Evolutionary conservation across 2,329 filamentous ascomycete genomes (phyloP).

Genomic region (Aspergillus melleus): DNA sequence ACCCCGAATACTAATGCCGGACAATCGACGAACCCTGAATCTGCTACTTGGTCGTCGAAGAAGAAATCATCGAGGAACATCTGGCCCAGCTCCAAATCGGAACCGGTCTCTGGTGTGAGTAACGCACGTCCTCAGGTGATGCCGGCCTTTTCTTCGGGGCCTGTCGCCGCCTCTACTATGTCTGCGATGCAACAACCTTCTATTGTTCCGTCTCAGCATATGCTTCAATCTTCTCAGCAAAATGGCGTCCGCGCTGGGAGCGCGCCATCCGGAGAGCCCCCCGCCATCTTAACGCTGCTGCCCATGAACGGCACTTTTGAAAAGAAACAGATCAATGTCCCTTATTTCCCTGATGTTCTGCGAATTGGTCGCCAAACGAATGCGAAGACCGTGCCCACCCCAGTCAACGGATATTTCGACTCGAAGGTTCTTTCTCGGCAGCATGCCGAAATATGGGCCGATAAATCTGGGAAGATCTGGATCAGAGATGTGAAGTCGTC

Average conservation of each 20-base stretch:
- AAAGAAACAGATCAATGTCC: constrained; percentile 91
- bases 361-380: constrained; percentile 97
- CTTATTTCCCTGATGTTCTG: constrained; percentile 89
- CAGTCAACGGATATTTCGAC: constrained; percentile 92
- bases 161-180: constrained; percentile 62
- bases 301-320: constrained; percentile 97
- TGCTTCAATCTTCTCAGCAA: constrained; percentile 61
- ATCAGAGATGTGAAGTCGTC: constrained; percentile 98
- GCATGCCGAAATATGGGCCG: constrained; percentile 94
- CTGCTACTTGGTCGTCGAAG: constrained; percentile 42
- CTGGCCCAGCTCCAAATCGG: constrained; percentile 66
- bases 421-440: constrained; percentile 96
- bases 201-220: constrained; percentile 69
- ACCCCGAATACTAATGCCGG: constrained; percentile 40
- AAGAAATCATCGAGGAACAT: constrained; percentile 54
- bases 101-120: constrained; percentile 63
- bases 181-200: constrained; percentile 63
- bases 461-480: constrained; percentile 82
- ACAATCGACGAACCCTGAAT: constrained; percentile 37
- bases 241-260: constrained; percentile 55
- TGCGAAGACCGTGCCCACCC: constrained; percentile 88
- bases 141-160: constrained; percentile 57
- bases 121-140: constrained; percentile 63
- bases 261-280: constrained; percentile 56
- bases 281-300: constrained; percentile 79